Base-by-base conservation (phyloP, 2,329 filamentous ascomycete genomes). In the Clarireedia monteithiana region DNA sequence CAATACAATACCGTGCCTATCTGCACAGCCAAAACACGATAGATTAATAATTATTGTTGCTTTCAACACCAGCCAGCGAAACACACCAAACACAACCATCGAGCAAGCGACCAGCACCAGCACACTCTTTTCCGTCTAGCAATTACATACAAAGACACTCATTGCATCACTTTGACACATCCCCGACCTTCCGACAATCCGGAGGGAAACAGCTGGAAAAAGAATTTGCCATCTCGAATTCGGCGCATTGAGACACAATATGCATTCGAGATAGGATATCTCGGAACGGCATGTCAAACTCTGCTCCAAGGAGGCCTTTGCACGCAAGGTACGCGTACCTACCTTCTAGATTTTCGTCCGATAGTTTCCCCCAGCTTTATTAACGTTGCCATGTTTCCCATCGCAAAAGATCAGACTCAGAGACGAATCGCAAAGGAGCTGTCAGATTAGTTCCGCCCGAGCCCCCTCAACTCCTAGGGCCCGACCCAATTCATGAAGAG, bases 341-440 rank as follows among this genome's bases (percentile, higher is more conserved):
- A 15, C 38, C 17, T 40, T 45, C 20, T 15, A 9, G n/a, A 24
- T 26, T 38, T 38, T 38, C 47, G 27, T 50, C 2, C n/a, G 24
- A 14, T 34, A 46, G 17, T 53, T 30, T 53, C 49, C 54, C 40
- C 48, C 48, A 39, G 15, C 30, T 52, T 52, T 6, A 52, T 53
- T 47, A 36, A n/a, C 26, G 27, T 45, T 47, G 23, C 30, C 26
- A 34, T 12, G 27, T 44, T 47, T 46, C 56, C 36, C 10, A 57
- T 50, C 48, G 34, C 50, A 60, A 66, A 49, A 60, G 63, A 26
- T 65, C 57, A 48, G 58, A 61, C 23, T 66, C 65, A 7, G 58
- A 59, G 36, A 62, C 56, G 47, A 67, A 66, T 53, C 54, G 47
- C 53, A n/a, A 15, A 57, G 57, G 55, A 56, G 57, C 59, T 27